phyloP scores from a whole-genome alignment of 345 rosid species.

The Syzygium aqueum region DNA sequence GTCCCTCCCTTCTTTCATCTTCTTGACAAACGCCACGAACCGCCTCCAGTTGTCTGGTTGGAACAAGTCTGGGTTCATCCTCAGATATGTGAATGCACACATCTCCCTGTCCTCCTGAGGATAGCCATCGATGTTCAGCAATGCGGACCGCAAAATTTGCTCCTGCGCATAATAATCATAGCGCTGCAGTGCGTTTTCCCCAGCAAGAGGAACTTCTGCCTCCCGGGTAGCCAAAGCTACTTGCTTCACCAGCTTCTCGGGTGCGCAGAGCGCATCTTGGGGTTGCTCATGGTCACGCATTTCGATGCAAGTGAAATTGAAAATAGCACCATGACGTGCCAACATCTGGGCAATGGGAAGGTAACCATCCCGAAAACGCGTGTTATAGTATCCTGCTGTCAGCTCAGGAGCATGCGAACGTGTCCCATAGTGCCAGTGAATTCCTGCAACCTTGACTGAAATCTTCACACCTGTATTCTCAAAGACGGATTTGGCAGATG shows the following conservation, averaged over 20 bases:
- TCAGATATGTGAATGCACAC: constrained; percentile 96
- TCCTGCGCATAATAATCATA: constrained; percentile 67
- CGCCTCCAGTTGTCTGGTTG: constrained; percentile 75
- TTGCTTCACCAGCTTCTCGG: constrained; percentile 90
- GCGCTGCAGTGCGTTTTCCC: constrained; percentile 89
- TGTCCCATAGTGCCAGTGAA: constrained; percentile 96
- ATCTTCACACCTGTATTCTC: constrained; percentile 47
- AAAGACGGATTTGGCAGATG: constrained; percentile 51
- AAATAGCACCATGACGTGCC: constrained; percentile 75
- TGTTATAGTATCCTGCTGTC: constrained; percentile 95
- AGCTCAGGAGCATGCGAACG: constrained; percentile 98
- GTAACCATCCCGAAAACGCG: constrained; percentile 80
- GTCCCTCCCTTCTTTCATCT: constrained; percentile 78
- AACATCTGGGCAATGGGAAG: constrained; percentile 90
- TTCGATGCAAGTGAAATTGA: constrained; percentile 94
- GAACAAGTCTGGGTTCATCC: constrained; percentile 82
- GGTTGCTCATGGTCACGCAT: constrained; percentile 99
- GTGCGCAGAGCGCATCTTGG: constrained; percentile 85
- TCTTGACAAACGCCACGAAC: constrained; percentile 86
- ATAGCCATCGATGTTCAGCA: constrained; percentile 37
- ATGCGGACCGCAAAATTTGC: constrained; percentile 63
- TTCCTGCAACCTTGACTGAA: constrained; percentile 87
- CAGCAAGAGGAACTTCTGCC: constrained; percentile 73
- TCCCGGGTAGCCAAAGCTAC: constrained; percentile 65
- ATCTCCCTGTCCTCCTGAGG: constrained; percentile 36